Conservation (phyloP, 1,139 yeast species). For the Ashbya aceris region DNA sequence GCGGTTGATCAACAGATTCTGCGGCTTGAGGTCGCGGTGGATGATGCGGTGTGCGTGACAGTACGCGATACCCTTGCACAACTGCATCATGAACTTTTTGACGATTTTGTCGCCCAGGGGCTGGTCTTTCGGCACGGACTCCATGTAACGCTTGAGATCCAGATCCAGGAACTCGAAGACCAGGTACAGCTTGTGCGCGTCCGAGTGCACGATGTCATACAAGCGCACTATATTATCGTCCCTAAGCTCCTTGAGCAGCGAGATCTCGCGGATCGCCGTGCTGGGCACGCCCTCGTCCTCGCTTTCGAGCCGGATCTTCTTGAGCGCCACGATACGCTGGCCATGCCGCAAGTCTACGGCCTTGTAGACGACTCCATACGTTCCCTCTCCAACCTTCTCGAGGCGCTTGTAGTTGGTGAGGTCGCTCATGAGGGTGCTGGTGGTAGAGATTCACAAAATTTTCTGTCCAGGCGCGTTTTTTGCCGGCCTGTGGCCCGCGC, state of each 20-base stretch:
- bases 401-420: constrained; percentile 84
- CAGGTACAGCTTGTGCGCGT: constrained; percentile 82
- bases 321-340: constrained; percentile 86
- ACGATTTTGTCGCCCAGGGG: constrained; percentile 88
- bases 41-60: constrained; percentile 93
- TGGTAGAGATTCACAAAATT: neutral
- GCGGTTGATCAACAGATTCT: constrained; percentile 83
- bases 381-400: constrained; percentile 96
- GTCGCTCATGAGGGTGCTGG: constrained; percentile 34
- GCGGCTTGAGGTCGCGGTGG: constrained; percentile 95
- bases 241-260: constrained; percentile 82
- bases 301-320: constrained; percentile 88
- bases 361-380: constrained; percentile 96
- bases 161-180: constrained; percentile 91
- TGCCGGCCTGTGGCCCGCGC: neutral
- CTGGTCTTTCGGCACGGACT: constrained; percentile 81
- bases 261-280: constrained; percentile 94
- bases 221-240: constrained; percentile 88
- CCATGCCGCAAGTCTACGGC: constrained; percentile 85
- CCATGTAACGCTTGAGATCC: constrained; percentile 96
- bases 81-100: constrained; percentile 85
- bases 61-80: constrained; percentile 85
- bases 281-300: constrained; percentile 99
- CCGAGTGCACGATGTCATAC: constrained; percentile 94
- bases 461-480: neutral